Percentiles rank a stretch among this genome's conserved stretches.
Evolutionary conservation across 495 filamentous ascomycete species (phyloP).

Genomic region (Darksidea phi): DNA sequence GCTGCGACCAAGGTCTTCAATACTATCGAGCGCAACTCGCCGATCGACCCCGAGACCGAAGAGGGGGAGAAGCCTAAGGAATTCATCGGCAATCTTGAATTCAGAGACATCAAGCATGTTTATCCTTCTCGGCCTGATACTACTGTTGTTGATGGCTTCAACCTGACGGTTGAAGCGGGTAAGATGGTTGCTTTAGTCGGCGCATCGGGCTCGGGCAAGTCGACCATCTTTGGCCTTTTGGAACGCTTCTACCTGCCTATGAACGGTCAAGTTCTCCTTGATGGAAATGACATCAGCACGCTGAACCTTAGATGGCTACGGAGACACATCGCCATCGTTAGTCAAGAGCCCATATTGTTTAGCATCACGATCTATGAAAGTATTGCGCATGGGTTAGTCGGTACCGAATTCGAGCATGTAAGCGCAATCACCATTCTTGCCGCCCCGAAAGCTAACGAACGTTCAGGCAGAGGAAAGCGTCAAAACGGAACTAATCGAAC

Average conservation of each 20-base stretch:
- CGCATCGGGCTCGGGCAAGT: slow-evolving; percentile 85
- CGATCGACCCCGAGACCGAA: slow-evolving; percentile 74
- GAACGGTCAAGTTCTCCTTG: slow-evolving; percentile 53
- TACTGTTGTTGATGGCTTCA: slow-evolving; percentile 78
- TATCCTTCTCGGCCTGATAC: slow-evolving; percentile 93
- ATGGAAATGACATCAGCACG: slow-evolving; percentile 75
- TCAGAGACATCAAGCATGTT: slow-evolving; percentile 84
- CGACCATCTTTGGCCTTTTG: slow-evolving; percentile 86
- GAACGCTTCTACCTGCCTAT: slow-evolving; percentile 93
- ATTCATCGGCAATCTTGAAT: slow-evolving; percentile 74
- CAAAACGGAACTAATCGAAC: slow-evolving; percentile 58
- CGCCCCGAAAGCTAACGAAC: slow-evolving; percentile 2
- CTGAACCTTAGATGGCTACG: slow-evolving; percentile 90
- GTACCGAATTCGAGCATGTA: slow-evolving; percentile 69
- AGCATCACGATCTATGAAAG: slow-evolving; percentile 83
- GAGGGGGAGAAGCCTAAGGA: slow-evolving; percentile 67
- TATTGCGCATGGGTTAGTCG: slow-evolving; percentile 83
- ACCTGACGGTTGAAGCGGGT: slow-evolving; percentile 73
- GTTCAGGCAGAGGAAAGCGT: slow-evolving; percentile 22
- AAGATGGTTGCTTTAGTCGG: slow-evolving; percentile 86
- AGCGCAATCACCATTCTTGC: slow-evolving; percentile 24
- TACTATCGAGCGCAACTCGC: slow-evolving; percentile 88
- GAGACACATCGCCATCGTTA: slow-evolving; percentile 86
- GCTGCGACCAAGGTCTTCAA: slow-evolving; percentile 87
- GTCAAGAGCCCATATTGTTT: slow-evolving; percentile 82